Evolutionary conservation across 805 yeast genomes (phyloP).

Genomic region (Saccharomycopsis fermentans): DNA sequence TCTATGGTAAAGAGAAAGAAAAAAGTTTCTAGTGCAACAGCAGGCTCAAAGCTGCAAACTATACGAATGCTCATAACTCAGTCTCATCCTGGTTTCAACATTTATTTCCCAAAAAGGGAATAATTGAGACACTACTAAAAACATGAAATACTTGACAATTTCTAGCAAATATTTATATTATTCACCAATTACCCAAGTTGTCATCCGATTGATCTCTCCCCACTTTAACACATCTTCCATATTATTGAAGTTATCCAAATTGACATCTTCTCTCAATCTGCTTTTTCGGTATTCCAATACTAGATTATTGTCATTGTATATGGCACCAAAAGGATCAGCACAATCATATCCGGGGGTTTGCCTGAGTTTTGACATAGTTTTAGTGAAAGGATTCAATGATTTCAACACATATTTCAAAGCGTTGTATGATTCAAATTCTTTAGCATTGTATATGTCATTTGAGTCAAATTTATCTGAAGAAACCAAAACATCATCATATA

Average conservation of each 20-base stretch:
- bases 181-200: not conserved
- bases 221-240: conserved; percentile 22
- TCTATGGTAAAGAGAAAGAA: not conserved
- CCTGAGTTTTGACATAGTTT: conserved; percentile 6
- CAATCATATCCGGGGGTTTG: conserved; percentile 20
- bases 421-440: conserved; percentile 1
- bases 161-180: not conserved
- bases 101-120: not conserved
- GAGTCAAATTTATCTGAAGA: too few relatives aligned
- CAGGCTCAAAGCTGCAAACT: not conserved
- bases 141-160: too few relatives aligned
- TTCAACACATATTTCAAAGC: conserved; percentile 24
- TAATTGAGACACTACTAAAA: not conserved
- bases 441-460: not conserved
- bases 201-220: conserved; percentile 17
- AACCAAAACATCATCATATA: not conserved
- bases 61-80: not conserved
- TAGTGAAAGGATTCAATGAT: conserved; percentile 27
- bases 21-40: too few relatives aligned
- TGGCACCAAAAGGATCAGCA: conserved; percentile 7
- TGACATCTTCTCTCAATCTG: conserved; percentile 19
- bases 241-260: conserved; percentile 22
- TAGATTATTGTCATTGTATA: not conserved
- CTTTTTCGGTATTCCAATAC: not conserved
- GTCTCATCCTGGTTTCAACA: not conserved